Base-by-base conservation (phyloP, 2,329 filamentous ascomycete genomes). In the Elsinoe arachidis region DNA sequence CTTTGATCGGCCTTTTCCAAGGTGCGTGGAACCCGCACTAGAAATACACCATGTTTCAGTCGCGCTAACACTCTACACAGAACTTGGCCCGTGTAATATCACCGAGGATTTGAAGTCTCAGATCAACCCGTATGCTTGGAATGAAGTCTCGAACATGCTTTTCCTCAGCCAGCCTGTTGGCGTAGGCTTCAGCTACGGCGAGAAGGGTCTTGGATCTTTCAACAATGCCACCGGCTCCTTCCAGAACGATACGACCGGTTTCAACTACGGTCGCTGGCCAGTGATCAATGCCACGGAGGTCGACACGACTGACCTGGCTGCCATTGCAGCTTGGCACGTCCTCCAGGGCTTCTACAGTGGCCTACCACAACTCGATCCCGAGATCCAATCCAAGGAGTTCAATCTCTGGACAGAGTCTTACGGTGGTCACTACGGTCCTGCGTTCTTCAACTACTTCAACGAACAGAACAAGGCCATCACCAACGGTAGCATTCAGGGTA, bases 111-210 rank as follows among this genome's bases (percentile, higher is more conserved):
- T 68, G 17, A 68, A 62, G 3, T 70, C 64, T 15, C 46, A 65
- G 56, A 43, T 72, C 65, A 85, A 85, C 64, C 79, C 80, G 3
- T 79, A 82, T 69, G 76, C 76, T 7, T 85, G 80, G 80, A 82
- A 76, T 62, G 77, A 82, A 59, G 76, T 77, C 23, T 80, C 76
- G 35, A 84, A 83, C 65, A 71, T 85, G 68, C 70, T 85, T 9
- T 85, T 83, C 68, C 72, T 85, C 54, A 80, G 80, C 56, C 81
- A 85, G 67, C 82, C 82, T 9, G 71, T 80, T n/a, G 79, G 79
- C 34, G 76, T 78, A 26, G 81, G 80, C 1, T 80, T 81, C 66
- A 80, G 76, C 1, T 81, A 82, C 65, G 61, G 59, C 30, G 60
- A 62, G 56, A 63, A 57, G 15, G 72, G 65, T 38, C 59, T 69